Conservation (phyloP, 306 rosid species). For the Canavalia ensiformis region DNA sequence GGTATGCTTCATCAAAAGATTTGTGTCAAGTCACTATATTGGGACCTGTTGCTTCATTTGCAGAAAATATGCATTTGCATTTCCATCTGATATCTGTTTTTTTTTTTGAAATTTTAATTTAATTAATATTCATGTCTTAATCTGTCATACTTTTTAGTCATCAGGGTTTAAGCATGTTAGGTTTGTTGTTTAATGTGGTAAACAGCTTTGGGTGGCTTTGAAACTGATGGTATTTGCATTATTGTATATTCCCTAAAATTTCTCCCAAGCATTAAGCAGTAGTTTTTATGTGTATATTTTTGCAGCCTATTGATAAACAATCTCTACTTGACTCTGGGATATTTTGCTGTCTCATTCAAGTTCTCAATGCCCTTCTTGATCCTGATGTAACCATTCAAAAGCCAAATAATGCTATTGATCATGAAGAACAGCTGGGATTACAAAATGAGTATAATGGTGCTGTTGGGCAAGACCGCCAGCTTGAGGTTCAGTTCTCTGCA, state of each 20-base stretch:
- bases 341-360: slow-evolving; percentile 95
- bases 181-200: slow-evolving; percentile 36
- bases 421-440: slow-evolving; percentile 53
- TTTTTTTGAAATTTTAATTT: slow-evolving; percentile 32
- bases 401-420: slow-evolving; percentile 58
- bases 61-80: slow-evolving; percentile 17
- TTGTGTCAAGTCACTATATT: slow-evolving; percentile 39
- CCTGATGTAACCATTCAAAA: slow-evolving; percentile 71
- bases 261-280: slow-evolving; percentile 35
- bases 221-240: background rate
- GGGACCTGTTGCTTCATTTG: slow-evolving; percentile 20
- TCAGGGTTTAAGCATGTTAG: slow-evolving; percentile 15
- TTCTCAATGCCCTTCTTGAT: slow-evolving; percentile 86
- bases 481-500: slow-evolving; percentile 75
- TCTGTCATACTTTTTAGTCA: slow-evolving; percentile 22
- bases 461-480: slow-evolving; percentile 70
- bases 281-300: slow-evolving; percentile 35
- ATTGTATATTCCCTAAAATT: slow-evolving; percentile 7
- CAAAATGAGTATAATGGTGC: slow-evolving; percentile 59
- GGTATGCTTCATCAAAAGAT: slow-evolving; percentile 65
- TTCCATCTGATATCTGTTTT: slow-evolving; percentile 2
- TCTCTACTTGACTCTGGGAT: slow-evolving; percentile 99
- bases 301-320: slow-evolving; percentile 97
- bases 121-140: slow-evolving; percentile 26
- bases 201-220: slow-evolving; percentile 28